phyloP scores from a whole-genome alignment of 306 rosid species.

The Cotoneaster glaucophyllus region DNA sequence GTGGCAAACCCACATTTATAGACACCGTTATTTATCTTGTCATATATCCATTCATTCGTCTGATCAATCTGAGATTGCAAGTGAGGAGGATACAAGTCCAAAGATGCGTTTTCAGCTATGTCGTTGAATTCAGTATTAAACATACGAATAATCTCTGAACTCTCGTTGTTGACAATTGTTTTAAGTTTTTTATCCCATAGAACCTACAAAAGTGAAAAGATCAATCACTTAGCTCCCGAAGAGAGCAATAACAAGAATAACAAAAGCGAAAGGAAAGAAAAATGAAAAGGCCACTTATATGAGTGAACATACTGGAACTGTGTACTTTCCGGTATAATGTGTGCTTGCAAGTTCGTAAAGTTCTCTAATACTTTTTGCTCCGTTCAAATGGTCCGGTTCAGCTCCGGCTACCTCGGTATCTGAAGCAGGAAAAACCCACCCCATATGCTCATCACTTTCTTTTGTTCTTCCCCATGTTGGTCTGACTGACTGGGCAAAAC shows the following conservation, averaged over 20 bases:
- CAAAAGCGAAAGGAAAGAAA: background rate
- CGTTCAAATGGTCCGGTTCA: conserved; percentile 76
- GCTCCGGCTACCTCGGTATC: conserved; percentile 60
- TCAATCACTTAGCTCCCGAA: background rate
- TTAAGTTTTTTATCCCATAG: conserved; percentile 89
- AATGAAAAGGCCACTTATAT: background rate
- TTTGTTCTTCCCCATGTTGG: conserved; percentile 77
- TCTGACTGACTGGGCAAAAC: conserved; percentile 50
- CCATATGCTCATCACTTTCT: conserved; percentile 64
- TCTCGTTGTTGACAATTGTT: conserved; percentile 88
- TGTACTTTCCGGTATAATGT: conserved; percentile 69
- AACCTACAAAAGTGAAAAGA: conserved; percentile 41
- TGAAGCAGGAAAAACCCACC: conserved; percentile 78
- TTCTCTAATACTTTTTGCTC: conserved; percentile 71
- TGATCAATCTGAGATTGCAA: conserved; percentile 59
- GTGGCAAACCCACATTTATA: conserved; percentile 88
- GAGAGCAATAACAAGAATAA: background rate
- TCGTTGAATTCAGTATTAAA: conserved; percentile 68
- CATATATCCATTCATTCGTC: conserved; percentile 65
- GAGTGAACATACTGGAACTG: conserved; percentile 65
- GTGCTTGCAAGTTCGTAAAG: conserved; percentile 81
- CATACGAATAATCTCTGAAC: conserved; percentile 91
- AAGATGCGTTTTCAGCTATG: conserved; percentile 59
- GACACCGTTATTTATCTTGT: conserved; percentile 73
- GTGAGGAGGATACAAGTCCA: conserved; percentile 73